Base-by-base conservation (phyloP, 2,329 filamentous ascomycete genomes). In the Massarina eburnea region DNA sequence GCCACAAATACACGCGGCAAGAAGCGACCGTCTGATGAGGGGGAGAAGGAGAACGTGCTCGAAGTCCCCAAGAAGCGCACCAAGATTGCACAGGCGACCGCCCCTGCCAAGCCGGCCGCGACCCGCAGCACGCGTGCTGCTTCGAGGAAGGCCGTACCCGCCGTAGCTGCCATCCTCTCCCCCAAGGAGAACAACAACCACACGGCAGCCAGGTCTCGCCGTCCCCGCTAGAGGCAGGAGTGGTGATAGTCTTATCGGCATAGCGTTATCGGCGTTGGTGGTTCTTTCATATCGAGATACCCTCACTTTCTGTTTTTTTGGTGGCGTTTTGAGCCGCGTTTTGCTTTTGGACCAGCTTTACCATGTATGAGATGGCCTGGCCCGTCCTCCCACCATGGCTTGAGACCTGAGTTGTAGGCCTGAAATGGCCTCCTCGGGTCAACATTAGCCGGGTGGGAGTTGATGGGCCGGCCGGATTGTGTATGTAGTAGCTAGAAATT, bases 1-100 rank as follows among this genome's bases (percentile, higher is more conserved):
- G 36, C 41, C 6, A 49, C 43, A 17, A 42, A 30, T 14, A 42
- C 44, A 19, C 43, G 47, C 8, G 47, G 43, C n/a, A 49, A 43
- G 24, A 49, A 49, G 39, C 34, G 47, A 4, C 35, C 43, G 10
- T 49, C 47, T 2, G 47, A 49, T 27, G 47, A 45, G 20, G 47
- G 42, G n/a, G 39, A 49, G 18, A 47, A 46, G 15, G 44, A 50
- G 29, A 46, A 46, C 15, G 41, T 46, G 18, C 48, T 46, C 15
- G 34, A 17, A 24, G 48, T 45, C 1, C 43, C 48, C 2, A 50
- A 46, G 14, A 46, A 46, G 22, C 40, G 41, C 26, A 30, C 34
- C 18, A 50, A 50, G 24, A 26, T 38, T 17, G 29, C 44, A 19
- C 26, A 39, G 12, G 9, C 35, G 12, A 4, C 21, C 9, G 21